Evolutionary conservation across 2,329 filamentous ascomycete genomes (phyloP), one percentile per base, ranked within the genome.

Genomic region (Colletotrichum sp.): DNA sequence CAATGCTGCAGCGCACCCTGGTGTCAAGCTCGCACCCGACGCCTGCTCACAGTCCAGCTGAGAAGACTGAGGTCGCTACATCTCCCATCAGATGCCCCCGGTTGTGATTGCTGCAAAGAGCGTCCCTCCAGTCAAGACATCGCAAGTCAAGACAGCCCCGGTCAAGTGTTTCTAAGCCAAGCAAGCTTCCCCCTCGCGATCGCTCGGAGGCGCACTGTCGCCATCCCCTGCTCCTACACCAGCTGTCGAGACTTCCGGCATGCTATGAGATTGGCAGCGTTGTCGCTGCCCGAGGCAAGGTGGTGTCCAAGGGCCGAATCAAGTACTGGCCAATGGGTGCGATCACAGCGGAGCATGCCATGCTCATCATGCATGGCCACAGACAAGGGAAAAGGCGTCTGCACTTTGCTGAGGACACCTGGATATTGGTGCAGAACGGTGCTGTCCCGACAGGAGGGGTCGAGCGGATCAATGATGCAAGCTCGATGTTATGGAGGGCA

Each of bases 101-200:
- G 16, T 26, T 67, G 21, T 55, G 34, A n/a, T 34, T 34, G 80
- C 80, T 4, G 79, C 82, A 1, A 80, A 77, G 62, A 76, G 69
- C 60, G 75, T 67, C 10, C 81, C 79, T 3, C 80, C 80, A 8
- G 24, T 44, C 24, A 78, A 73, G 59, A 34, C 32, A 13, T 34
- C 32, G 32, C 32, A 5, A 3, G 26, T 78, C 24, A 78, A 78
- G 69, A 75, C 75, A 26, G 79, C 79, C 12, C 77, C 78, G 8
- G 26, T 21, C n/a, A 78, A 72, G 62, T 69, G 39, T 8, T 80
- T 81, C 15, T 79, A 79, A 16, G 72, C 75, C 30, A 81, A 82
- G 69, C 71, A 75, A 60, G 71, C 79, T 24, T 80, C 80, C 30
- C 79, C 78, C 7, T 74, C 64, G 16, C 62, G 34, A 15, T 18